Evolutionary conservation across 2,329 filamentous ascomycete genomes (phyloP).

Genomic region (Cryphonectria nitschkei): DNA sequence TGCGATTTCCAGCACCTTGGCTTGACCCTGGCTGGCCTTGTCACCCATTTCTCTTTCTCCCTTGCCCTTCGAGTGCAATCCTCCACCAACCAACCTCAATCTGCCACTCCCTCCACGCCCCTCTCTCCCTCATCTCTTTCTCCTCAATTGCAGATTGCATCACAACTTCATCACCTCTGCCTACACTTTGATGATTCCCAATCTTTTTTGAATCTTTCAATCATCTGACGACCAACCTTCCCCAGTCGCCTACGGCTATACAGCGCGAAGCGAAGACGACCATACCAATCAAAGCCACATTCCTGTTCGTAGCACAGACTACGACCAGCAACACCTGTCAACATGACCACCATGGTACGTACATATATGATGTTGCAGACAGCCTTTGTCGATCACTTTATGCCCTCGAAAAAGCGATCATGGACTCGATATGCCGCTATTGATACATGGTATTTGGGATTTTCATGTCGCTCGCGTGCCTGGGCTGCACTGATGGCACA

Average conservation of each 20-base stretch:
- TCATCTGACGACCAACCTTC: constrained; percentile 10
- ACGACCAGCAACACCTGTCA: constrained; percentile 32
- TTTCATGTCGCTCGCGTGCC: background rate
- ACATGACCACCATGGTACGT: constrained; percentile 59
- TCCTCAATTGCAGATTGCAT: constrained; percentile 24
- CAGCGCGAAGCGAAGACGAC: background rate
- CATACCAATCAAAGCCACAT: constrained; percentile 24
- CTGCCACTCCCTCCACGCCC: constrained; percentile 5
- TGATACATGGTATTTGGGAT: background rate
- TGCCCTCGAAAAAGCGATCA: background rate
- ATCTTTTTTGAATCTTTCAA: constrained; percentile 7
- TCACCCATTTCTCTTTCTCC: background rate
- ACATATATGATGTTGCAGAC: background rate
- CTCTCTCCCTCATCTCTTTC: constrained; percentile 9
- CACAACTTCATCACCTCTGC: constrained; percentile 22
- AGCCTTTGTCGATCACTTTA: background rate
- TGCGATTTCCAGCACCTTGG: background rate
- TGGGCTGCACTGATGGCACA: background rate
- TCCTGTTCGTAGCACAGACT: constrained; percentile 29
- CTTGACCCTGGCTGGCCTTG: constrained; percentile 8
- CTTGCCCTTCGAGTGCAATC: background rate
- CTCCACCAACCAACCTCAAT: constrained; percentile 13
- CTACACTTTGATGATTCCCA: background rate
- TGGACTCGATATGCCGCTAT: background rate
- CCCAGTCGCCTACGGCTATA: background rate